Evolutionary conservation across 2,329 filamentous ascomycete species (phyloP).

Genomic region (Fusarium duplospermum): DNA sequence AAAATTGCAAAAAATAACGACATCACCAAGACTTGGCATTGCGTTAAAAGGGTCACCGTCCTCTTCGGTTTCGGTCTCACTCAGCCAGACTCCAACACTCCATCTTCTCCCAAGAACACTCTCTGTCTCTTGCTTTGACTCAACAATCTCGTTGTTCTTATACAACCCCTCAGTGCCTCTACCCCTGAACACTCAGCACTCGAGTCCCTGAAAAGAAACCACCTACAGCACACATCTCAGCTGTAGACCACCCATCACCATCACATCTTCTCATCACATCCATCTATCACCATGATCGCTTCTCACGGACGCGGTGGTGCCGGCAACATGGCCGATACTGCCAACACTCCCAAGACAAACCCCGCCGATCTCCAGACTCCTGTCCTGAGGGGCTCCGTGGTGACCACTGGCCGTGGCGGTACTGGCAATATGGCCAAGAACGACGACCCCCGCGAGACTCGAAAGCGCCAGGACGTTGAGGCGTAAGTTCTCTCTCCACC

Average conservation of each 20-base stretch:
- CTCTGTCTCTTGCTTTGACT: neutral
- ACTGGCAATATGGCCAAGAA: constrained; percentile 87
- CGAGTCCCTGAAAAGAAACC: neutral
- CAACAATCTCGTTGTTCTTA: neutral
- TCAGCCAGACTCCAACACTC: neutral
- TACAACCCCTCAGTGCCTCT: neutral
- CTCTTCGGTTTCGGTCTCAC: neutral
- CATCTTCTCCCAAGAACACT: neutral
- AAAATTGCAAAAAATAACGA: constrained; percentile 30
- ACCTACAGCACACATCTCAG: neutral
- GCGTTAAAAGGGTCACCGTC: constrained; percentile 32
- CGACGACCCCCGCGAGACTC: constrained; percentile 78
- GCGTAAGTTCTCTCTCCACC: constrained; percentile 61
- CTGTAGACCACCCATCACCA: neutral
- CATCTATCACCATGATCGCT: constrained; percentile 55
- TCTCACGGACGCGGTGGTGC: constrained; percentile 84
- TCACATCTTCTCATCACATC: neutral
- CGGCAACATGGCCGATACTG: constrained; percentile 74
- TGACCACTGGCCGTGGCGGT: constrained; percentile 91
- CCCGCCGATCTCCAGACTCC: constrained; percentile 81
- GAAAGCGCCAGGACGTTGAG: constrained; percentile 85
- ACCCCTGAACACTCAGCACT: neutral
- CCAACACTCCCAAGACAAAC: constrained; percentile 63
- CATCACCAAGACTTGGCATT: constrained; percentile 38
- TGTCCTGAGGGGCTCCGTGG: constrained; percentile 82